phyloP scores from a whole-genome alignment of 2,329 filamentous ascomycete genomes.

The Colletotrichum liaoningense region DNA sequence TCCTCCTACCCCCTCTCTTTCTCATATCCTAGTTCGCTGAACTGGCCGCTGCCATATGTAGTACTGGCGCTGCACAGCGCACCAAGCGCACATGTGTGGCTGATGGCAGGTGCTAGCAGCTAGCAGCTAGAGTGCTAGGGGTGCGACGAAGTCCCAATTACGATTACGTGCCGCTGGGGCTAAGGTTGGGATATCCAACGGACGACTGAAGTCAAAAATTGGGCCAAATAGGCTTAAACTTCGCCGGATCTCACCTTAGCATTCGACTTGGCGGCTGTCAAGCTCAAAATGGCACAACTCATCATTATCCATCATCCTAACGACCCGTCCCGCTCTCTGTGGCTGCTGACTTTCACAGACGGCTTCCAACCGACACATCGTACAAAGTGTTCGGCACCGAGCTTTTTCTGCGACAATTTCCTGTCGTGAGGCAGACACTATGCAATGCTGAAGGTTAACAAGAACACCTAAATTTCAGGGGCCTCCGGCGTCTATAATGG shows the following conservation, averaged over 20 bases:
- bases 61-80: neutral
- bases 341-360: neutral
- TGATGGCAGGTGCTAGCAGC: neutral
- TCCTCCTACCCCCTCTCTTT: neutral
- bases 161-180: neutral
- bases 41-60: neutral
- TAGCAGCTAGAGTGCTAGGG: neutral
- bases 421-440: neutral
- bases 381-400: neutral
- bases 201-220: neutral
- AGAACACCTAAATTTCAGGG: neutral
- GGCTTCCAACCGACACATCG: neutral
- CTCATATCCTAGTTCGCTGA: neutral
- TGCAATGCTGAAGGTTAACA: neutral
- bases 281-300: neutral
- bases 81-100: neutral
- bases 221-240: neutral
- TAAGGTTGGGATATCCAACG: neutral
- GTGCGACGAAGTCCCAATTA: neutral
- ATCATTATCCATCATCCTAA: conserved; percentile 1
- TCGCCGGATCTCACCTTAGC: neutral
- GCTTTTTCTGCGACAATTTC: neutral
- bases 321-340: conserved; percentile 25
- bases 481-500: neutral
- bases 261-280: neutral